Conservation (phyloP, 2,329 filamentous ascomycete species). For the Lasiodiplodia hormozganensis region DNA sequence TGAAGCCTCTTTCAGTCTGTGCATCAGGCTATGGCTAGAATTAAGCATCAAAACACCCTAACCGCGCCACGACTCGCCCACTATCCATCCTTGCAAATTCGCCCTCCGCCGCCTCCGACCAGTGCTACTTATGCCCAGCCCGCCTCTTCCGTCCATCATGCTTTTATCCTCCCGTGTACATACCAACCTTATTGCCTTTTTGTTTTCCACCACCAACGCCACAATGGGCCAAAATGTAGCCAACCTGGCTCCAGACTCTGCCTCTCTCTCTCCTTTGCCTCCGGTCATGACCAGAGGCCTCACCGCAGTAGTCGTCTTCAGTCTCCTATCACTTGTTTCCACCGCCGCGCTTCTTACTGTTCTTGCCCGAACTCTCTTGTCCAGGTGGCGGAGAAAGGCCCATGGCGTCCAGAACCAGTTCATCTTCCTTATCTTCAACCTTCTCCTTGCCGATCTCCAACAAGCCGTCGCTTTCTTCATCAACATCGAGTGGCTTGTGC, state of each 20-base stretch:
- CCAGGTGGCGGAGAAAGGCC: slow-evolving; percentile 43
- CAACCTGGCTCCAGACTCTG: slow-evolving; percentile 33
- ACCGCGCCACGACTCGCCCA: background rate
- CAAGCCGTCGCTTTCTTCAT: slow-evolving; percentile 70
- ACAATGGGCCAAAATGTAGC: slow-evolving; percentile 5
- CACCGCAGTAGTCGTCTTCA: slow-evolving; percentile 54
- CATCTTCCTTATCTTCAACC: slow-evolving; percentile 72
- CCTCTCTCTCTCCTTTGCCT: slow-evolving; percentile 43
- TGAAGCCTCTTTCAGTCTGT: background rate
- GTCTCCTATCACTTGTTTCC: slow-evolving; percentile 55
- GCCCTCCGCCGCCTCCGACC: background rate
- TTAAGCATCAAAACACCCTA: slow-evolving; percentile 5
- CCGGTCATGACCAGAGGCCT: slow-evolving; percentile 49
- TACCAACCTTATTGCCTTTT: background rate
- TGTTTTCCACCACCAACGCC: background rate
- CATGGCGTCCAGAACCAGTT: slow-evolving; percentile 65
- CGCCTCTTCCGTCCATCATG: slow-evolving; percentile 17
- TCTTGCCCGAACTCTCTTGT: slow-evolving; percentile 56
- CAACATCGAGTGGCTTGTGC: slow-evolving; percentile 65
- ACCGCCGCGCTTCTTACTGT: slow-evolving; percentile 52
- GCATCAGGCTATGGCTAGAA: background rate
- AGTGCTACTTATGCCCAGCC: slow-evolving; percentile 13
- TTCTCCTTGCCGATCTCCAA: slow-evolving; percentile 71
- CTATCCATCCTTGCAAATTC: background rate
- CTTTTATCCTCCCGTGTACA: background rate